phyloP scores from a whole-genome alignment of 441 rosid species.

The Brassica hybrid region DNA sequence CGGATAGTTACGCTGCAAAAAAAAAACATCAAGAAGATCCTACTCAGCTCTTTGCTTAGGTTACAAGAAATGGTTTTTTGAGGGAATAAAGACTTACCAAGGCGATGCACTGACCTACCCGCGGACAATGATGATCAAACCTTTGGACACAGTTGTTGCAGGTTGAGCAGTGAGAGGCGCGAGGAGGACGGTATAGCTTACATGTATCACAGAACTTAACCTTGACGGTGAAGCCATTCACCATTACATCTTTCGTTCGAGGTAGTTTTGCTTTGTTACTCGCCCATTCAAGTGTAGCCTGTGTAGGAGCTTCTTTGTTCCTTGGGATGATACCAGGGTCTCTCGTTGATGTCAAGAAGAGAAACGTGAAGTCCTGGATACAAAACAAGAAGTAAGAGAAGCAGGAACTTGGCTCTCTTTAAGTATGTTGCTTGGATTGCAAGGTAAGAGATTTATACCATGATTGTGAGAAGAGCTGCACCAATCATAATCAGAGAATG shows the following conservation, averaged over 20 bases:
- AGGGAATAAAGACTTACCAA: slow-evolving; percentile 53
- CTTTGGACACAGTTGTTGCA: slow-evolving; percentile 90
- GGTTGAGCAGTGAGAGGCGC: slow-evolving; percentile 87
- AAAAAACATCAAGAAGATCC: too few species aligned
- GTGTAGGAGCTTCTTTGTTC: slow-evolving; percentile 56
- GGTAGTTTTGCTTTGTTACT: slow-evolving; percentile 51
- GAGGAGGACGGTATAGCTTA: slow-evolving; percentile 83
- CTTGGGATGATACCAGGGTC: slow-evolving; percentile 93
- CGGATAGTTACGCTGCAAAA: slow-evolving; percentile 78
- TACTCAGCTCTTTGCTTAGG: neutral
- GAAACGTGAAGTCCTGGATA: slow-evolving; percentile 65
- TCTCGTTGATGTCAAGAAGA: slow-evolving; percentile 73
- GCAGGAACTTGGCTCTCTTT: neutral
- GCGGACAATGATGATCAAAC: slow-evolving; percentile 94
- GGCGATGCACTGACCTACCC: slow-evolving; percentile 97
- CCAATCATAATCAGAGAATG: slow-evolving; percentile 43
- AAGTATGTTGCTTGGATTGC: neutral
- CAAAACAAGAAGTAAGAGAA: neutral
- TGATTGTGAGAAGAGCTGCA: slow-evolving; percentile 50
- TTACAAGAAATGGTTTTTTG: neutral
- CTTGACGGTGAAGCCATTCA: slow-evolving; percentile 65
- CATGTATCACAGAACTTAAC: slow-evolving; percentile 85
- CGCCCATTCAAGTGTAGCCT: slow-evolving; percentile 55
- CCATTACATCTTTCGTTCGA: slow-evolving; percentile 62
- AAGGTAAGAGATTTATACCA: slow-evolving; percentile 48